phyloP scores from a whole-genome alignment of 2,329 filamentous ascomycete genomes.

The Colletotrichum sp. region DNA sequence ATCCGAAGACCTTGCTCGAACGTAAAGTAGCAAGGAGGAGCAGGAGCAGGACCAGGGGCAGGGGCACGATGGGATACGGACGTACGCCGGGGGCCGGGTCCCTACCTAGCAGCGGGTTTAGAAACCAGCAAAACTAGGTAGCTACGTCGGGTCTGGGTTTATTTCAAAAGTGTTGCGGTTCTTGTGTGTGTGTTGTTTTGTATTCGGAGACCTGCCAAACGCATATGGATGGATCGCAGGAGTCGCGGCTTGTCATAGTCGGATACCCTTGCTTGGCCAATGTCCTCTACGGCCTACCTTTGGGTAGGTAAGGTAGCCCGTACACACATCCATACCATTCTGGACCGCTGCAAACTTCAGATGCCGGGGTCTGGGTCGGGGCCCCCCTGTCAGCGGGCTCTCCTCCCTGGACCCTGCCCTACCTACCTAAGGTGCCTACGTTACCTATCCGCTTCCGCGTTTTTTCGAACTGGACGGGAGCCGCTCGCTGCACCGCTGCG shows the following conservation, averaged over 20 bases:
- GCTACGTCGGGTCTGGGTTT: background rate
- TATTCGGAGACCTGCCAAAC: background rate
- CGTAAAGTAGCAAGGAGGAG: background rate
- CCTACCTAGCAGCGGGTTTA: background rate
- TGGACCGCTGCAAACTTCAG: background rate
- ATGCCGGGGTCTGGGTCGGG: background rate
- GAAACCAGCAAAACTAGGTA: background rate
- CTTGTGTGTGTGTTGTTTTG: background rate
- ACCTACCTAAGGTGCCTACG: background rate
- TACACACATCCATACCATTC: background rate
- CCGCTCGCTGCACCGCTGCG: background rate
- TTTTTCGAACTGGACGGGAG: background rate
- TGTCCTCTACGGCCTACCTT: background rate
- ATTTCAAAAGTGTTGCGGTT: background rate
- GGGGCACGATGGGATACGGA: background rate
- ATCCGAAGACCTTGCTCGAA: background rate
- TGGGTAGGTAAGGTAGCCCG: background rate
- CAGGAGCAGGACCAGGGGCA: background rate
- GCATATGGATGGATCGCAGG: background rate
- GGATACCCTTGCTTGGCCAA: background rate
- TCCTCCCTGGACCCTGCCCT: background rate
- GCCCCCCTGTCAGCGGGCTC: background rate
- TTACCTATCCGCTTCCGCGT: conserved; percentile 7
- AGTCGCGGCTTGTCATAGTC: background rate
- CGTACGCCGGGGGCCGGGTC: background rate